Evolutionary conservation across 2,329 filamentous ascomycete genomes (phyloP).

Genomic region (Venturia oleaginea): DNA sequence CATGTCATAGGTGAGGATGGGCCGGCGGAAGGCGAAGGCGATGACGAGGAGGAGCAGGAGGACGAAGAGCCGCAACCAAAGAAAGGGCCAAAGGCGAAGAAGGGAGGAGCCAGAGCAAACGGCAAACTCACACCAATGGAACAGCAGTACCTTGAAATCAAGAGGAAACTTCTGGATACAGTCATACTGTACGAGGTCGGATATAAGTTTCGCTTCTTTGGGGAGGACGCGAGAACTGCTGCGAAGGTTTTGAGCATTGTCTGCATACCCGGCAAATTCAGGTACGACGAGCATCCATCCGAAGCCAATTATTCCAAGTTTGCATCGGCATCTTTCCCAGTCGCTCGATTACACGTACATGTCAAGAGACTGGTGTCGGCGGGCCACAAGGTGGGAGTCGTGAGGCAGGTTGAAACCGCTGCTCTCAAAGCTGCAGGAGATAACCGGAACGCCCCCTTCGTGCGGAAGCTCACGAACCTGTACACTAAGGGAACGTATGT

Average conservation of each 20-base stretch:
- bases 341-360: slow-evolving; percentile 84
- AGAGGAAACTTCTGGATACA: slow-evolving; percentile 81
- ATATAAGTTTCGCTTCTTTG: slow-evolving; percentile 97
- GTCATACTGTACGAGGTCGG: slow-evolving; percentile 89
- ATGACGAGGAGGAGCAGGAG: slow-evolving; percentile 49
- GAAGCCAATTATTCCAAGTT: slow-evolving; percentile 90
- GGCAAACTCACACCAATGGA: slow-evolving; percentile 92
- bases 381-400: slow-evolving; percentile 92
- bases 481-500: slow-evolving; percentile 98
- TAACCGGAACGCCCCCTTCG: slow-evolving; percentile 86
- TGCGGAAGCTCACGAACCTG: slow-evolving; percentile 85
- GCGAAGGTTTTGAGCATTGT: slow-evolving; percentile 89
- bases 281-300: slow-evolving; percentile 88
- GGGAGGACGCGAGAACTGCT: slow-evolving; percentile 82
- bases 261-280: slow-evolving; percentile 89
- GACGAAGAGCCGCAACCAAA: slow-evolving; percentile 42
- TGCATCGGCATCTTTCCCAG: slow-evolving; percentile 90
- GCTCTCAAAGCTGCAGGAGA: slow-evolving; percentile 92
- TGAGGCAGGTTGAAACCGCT: slow-evolving; percentile 89
- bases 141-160: slow-evolving; percentile 86
- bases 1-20: slow-evolving; percentile 46
- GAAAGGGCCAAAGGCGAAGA: slow-evolving; percentile 35
- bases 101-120: slow-evolving; percentile 53
- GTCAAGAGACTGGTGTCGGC: slow-evolving; percentile 87
- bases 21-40: slow-evolving; percentile 36